Percentiles rank a stretch among this genome's conserved stretches.
These are phyloP conservation scores for Aureobasidium sp. DNA, from an alignment of 2,329 filamentous ascomycete species.

Conservation along the genomic window DNA sequence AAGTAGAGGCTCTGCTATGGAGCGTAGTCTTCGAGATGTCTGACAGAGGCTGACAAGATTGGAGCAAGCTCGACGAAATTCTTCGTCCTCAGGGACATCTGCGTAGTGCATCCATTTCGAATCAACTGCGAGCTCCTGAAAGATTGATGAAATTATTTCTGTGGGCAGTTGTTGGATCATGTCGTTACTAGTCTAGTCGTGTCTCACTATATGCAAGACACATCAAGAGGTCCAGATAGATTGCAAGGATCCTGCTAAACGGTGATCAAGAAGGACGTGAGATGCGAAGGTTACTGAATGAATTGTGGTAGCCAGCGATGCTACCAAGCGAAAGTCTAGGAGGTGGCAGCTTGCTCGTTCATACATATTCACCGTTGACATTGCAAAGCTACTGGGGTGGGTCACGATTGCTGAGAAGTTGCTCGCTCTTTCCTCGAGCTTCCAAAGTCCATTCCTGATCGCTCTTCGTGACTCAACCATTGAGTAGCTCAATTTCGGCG, in stretches of 20 bases:
- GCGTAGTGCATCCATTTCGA: not conserved
- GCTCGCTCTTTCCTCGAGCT: not conserved
- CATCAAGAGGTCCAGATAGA: not conserved
- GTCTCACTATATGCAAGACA: not conserved
- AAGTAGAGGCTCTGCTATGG: not conserved
- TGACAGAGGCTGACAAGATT: not conserved
- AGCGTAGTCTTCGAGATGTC: not conserved
- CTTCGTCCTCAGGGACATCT: too few species aligned
- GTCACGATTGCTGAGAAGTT: not conserved
- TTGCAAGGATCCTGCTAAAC: not conserved
- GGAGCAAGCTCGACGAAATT: not conserved
- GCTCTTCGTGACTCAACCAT: not conserved
- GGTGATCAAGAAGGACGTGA: not conserved
- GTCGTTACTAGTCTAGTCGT: not conserved
- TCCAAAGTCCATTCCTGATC: not conserved
- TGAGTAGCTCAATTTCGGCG: not conserved
- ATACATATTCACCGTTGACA: not conserved
- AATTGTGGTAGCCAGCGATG: not conserved
- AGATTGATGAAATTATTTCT: not conserved
- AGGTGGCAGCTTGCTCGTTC: not conserved
- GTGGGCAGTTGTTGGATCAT: not conserved
- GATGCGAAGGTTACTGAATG: not conserved
- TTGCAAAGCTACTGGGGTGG: not conserved
- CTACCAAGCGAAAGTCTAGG: too few species aligned
- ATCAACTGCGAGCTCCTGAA: not conserved